Conservation (phyloP, 306 rosid species). For the Vicia villosa region DNA sequence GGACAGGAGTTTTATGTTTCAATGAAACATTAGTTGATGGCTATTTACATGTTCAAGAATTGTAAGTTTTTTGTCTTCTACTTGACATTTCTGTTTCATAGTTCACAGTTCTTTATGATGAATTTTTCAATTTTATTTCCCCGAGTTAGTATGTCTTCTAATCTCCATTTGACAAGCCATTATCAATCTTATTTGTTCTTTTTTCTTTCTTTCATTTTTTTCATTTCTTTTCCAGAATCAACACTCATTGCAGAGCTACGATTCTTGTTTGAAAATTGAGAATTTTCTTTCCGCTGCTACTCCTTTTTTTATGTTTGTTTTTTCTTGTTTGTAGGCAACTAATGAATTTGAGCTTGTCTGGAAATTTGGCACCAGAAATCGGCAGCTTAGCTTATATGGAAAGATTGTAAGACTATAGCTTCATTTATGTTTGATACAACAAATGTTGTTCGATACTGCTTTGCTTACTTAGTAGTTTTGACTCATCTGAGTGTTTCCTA, state of each 20-base stretch:
- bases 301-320: constrained; percentile 27
- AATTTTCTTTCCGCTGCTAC: constrained; percentile 14
- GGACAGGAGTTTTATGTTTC: constrained; percentile 87
- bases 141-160: constrained; percentile 6
- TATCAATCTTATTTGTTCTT: background rate
- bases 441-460: constrained; percentile 1
- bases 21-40: constrained; percentile 53
- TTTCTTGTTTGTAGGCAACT: constrained; percentile 70
- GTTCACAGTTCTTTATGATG: background rate
- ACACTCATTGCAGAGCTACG: constrained; percentile 4
- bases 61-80: constrained; percentile 55
- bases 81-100: constrained; percentile 29
- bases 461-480: constrained; percentile 6
- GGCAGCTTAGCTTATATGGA: constrained; percentile 59
- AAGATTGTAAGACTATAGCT: constrained; percentile 62
- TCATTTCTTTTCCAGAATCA: background rate
- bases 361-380: constrained; percentile 78
- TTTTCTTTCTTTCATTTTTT: background rate
- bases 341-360: constrained; percentile 56
- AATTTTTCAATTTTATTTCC: background rate
- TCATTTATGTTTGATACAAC: constrained; percentile 12
- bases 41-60: constrained; percentile 70
- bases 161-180: constrained; percentile 28
- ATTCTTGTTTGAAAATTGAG: constrained; percentile 24
- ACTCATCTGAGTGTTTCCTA: constrained; percentile 24